Conservation (phyloP, 495 filamentous ascomycete species). For the Aspergillus cavernicola region DNA sequence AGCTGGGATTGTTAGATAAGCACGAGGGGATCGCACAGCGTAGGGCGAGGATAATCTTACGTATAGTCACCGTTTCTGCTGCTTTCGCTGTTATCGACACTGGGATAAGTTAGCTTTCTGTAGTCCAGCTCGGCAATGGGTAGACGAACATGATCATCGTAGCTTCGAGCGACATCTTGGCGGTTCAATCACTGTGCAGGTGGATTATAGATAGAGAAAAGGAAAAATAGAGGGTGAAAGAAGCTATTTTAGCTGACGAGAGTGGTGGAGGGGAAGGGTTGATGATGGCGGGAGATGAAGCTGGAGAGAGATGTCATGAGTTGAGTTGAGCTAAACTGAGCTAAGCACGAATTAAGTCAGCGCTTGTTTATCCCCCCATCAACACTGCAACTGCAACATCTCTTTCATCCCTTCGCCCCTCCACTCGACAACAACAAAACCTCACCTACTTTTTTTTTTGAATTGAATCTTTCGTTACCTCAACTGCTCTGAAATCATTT, state of each 20-base stretch:
- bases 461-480: not conserved
- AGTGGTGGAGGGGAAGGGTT: constrained; percentile 7
- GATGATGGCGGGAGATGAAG: constrained; percentile 7
- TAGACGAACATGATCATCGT: constrained; percentile 67
- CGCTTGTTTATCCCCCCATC: constrained; percentile 26
- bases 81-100: constrained; percentile 97
- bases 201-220: not conserved
- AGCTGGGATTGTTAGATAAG: constrained; percentile 43
- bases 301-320: constrained; percentile 19
- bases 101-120: constrained; percentile 31
- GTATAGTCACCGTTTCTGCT: constrained; percentile 94
- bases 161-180: constrained; percentile 68
- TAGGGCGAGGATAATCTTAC: constrained; percentile 28
- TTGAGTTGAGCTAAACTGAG: constrained; percentile 9
- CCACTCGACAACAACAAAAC: not conserved
- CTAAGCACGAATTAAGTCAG: constrained; percentile 26
- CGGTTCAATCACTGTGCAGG: constrained; percentile 14
- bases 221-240: constrained; percentile 10
- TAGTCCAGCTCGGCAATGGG: constrained; percentile 14
- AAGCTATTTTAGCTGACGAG: not conserved
- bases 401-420: constrained; percentile 15
- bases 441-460: not conserved
- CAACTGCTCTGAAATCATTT: not conserved
- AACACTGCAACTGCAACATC: too few relatives aligned
- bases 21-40: not conserved